Percentiles rank a stretch among this genome's conserved stretches.
Evolutionary conservation across 2,329 filamentous ascomycete genomes (phyloP).

Genomic region (Fusarium dimerum): DNA sequence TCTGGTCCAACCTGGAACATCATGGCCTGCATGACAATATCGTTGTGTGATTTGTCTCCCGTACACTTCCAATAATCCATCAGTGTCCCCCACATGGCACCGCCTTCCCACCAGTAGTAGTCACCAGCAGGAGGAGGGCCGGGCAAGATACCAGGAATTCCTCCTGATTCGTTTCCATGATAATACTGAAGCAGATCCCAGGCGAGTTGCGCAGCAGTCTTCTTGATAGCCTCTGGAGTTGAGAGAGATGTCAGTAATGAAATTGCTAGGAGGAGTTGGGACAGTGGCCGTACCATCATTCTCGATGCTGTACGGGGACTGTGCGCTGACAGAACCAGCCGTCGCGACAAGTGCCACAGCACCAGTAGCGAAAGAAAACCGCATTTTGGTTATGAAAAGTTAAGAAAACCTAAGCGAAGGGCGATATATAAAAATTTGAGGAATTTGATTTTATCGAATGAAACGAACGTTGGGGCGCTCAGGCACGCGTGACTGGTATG

Average conservation of each 20-base stretch:
- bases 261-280: background rate
- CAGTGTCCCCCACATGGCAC: constrained; percentile 61
- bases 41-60: constrained; percentile 59
- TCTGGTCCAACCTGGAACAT: constrained; percentile 54
- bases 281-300: constrained; percentile 17
- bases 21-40: constrained; percentile 51
- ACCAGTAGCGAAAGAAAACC: constrained; percentile 17
- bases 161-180: constrained; percentile 45
- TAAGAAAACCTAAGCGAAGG: constrained; percentile 10
- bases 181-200: constrained; percentile 50
- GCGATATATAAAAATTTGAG: constrained; percentile 1
- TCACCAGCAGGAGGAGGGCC: constrained; percentile 46
- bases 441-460: background rate
- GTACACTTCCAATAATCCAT: constrained; percentile 67
- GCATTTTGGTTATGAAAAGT: constrained; percentile 19
- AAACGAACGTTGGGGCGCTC: constrained; percentile 21
- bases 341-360: constrained; percentile 25
- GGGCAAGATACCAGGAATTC: constrained; percentile 49
- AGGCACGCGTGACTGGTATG: constrained; percentile 10
- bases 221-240: constrained; percentile 39
- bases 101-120: constrained; percentile 70
- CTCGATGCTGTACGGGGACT: constrained; percentile 27
- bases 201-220: constrained; percentile 41
- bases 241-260: constrained; percentile 12
- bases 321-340: constrained; percentile 21